Conservation (phyloP, 805 yeast species). For the Zygotorulaspora florentina region DNA sequence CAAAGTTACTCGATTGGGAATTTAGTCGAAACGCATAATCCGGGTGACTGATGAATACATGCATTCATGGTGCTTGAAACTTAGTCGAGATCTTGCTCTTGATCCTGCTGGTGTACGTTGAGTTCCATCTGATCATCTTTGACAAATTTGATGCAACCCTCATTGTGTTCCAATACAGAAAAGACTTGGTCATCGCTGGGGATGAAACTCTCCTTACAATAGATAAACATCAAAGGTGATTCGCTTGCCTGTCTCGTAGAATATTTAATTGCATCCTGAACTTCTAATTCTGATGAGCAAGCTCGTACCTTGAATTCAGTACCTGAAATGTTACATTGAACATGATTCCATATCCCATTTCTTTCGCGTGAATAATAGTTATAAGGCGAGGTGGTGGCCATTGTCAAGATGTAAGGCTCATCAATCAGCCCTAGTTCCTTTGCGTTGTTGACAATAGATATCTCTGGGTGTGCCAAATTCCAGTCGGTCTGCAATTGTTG, state of each 20-base stretch:
- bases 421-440: constrained; percentile 26
- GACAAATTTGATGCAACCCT: constrained; percentile 21
- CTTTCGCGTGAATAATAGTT: constrained; percentile 23
- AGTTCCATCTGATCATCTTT: constrained; percentile 21
- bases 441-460: constrained; percentile 23
- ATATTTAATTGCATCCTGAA: constrained; percentile 22
- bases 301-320: constrained; percentile 20
- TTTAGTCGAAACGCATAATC: neutral
- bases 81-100: neutral
- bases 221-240: constrained; percentile 32
- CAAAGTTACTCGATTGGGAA: neutral
- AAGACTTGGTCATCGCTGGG: constrained; percentile 16
- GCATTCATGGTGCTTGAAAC: neutral
- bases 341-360: constrained; percentile 22
- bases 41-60: no score
- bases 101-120: constrained; percentile 1
- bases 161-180: constrained; percentile 18
- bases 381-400: constrained; percentile 31
- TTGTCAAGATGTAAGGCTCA: constrained; percentile 24
- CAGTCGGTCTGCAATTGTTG: constrained; percentile 26
- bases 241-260: constrained; percentile 27
- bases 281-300: constrained; percentile 14
- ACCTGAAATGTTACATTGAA: constrained; percentile 14
- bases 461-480: constrained; percentile 31
- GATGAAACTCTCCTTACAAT: constrained; percentile 19